phyloP scores from a whole-genome alignment of 345 rosid genomes.

The Salix dunnii region DNA sequence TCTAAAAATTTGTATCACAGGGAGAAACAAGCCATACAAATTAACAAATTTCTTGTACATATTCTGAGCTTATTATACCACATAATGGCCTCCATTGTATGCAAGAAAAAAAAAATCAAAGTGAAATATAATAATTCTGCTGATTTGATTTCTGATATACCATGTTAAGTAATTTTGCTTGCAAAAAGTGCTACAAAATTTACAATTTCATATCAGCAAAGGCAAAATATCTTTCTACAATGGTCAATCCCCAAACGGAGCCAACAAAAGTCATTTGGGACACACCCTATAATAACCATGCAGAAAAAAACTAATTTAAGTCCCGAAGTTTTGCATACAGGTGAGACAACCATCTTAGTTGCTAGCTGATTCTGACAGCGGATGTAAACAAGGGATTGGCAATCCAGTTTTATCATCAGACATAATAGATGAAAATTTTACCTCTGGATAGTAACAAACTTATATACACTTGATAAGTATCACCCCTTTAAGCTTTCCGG shows the following conservation, averaged over 20 bases:
- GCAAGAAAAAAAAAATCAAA: background rate
- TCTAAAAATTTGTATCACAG: background rate
- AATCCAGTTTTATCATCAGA: slow-evolving; percentile 4
- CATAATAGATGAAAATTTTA: slow-evolving; percentile 11
- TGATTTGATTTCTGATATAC: background rate
- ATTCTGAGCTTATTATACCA: background rate
- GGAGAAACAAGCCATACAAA: background rate
- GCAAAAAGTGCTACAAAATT: background rate
- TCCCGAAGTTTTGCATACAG: background rate
- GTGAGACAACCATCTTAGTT: background rate
- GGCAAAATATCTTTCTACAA: background rate
- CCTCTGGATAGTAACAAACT: slow-evolving; percentile 15
- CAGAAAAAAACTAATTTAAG: background rate
- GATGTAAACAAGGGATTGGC: background rate
- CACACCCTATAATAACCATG: background rate
- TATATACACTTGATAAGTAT: slow-evolving; percentile 13
- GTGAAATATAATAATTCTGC: background rate
- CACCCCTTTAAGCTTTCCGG: slow-evolving; percentile 28
- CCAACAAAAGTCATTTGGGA: background rate
- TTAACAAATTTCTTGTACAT: background rate
- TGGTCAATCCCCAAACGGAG: background rate
- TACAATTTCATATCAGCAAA: background rate
- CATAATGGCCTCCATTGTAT: background rate
- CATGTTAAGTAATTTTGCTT: background rate
- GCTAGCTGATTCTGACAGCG: background rate